Evolutionary conservation across 2,329 filamentous ascomycete genomes (phyloP).

Genomic region (Byssochlamys sp.): DNA sequence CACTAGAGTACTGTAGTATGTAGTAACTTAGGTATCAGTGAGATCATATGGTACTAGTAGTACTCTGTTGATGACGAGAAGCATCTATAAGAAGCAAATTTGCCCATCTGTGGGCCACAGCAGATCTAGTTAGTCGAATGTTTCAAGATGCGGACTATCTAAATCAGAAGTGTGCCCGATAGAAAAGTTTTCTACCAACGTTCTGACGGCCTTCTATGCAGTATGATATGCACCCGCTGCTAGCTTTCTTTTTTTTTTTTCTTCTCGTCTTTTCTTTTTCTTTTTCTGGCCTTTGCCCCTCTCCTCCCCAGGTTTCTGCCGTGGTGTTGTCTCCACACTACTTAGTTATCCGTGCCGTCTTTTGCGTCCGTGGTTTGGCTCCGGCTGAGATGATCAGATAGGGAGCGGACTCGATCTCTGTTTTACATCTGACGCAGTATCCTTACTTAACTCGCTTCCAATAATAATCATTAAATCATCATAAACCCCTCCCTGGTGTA

Average conservation of each 20-base stretch:
- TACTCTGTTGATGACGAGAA: too few species aligned
- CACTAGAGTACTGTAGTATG: neutral
- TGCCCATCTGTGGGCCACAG: neutral
- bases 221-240: neutral
- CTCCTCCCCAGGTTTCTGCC: neutral
- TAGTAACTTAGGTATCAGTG: too few species aligned
- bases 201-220: slow-evolving; percentile 3
- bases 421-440: neutral
- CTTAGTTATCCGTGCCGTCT: neutral
- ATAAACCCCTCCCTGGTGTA: neutral
- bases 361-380: neutral
- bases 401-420: neutral
- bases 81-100: too few species aligned
- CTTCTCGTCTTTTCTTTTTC: neutral
- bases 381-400: neutral
- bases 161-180: neutral
- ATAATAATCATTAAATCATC: neutral
- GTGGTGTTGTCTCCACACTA: neutral
- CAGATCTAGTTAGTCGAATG: neutral
- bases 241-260: neutral
- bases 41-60: neutral
- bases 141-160: neutral
- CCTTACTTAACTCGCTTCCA: neutral
- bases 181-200: neutral
- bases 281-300: neutral